Evolutionary conservation across 805 yeast genomes (phyloP).

Genomic region (Ogataea ramenticola): DNA sequence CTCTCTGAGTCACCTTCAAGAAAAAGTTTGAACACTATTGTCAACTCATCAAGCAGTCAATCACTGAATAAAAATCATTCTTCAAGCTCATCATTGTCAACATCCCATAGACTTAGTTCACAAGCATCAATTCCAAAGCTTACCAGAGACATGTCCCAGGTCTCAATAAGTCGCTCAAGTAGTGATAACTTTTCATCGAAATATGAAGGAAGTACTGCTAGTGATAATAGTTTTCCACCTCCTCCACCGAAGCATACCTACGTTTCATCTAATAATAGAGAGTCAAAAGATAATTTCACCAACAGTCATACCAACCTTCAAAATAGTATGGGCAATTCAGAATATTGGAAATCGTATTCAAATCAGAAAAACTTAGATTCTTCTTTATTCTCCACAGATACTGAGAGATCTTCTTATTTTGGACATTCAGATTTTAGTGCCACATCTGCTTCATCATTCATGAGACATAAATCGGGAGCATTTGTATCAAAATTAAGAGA

Average conservation of each 20-base stretch:
- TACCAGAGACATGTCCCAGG: background rate
- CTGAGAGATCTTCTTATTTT: slow-evolving; percentile 35
- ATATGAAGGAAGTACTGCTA: background rate
- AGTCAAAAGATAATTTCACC: background rate
- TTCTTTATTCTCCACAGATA: slow-evolving; percentile 26
- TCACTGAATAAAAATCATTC: background rate
- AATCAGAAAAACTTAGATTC: slow-evolving; percentile 21
- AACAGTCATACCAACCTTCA: background rate
- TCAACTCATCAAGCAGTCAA: background rate
- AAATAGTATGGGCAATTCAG: slow-evolving; percentile 1
- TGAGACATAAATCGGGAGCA: slow-evolving; percentile 50
- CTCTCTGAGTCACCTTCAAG: slow-evolving; percentile 13
- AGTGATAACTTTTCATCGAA: slow-evolving; percentile 4
- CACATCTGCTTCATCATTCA: slow-evolving; percentile 80
- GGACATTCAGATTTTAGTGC: slow-evolving; percentile 74
- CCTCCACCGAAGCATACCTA: slow-evolving; percentile 33
- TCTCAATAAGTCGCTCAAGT: background rate
- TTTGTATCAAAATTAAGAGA: slow-evolving; percentile 15
- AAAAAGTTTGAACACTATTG: slow-evolving; percentile 8
- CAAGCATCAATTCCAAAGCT: background rate
- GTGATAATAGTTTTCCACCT: slow-evolving; percentile 10
- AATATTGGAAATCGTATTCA: slow-evolving; percentile 9
- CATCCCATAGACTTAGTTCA: background rate
- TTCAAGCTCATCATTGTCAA: slow-evolving; percentile 1
- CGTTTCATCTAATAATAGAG: background rate